Base-by-base conservation (phyloP, 225 moss, liverwort and hornwort species). In the Thuidium tamariscinum region DNA sequence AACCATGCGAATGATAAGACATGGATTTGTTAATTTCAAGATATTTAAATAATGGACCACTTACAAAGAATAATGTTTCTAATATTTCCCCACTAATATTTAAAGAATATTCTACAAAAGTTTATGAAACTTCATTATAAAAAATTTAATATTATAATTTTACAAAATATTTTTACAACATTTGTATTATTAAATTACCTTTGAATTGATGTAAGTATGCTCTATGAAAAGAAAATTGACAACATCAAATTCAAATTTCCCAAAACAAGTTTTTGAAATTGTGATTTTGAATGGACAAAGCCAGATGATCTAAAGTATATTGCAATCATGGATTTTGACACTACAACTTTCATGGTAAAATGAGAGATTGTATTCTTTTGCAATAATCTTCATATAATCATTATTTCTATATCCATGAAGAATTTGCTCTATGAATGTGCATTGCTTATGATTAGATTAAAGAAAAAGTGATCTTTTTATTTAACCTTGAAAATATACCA, bases 151-250 rank as follows among this genome's bases (percentile, higher is more conserved):
- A 36, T 36, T 5, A 11, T 25, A 25, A 4, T 13, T 25, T 68
- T 16, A 0, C 16, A 70, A 1, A 26, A 16, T 70, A 9, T 41
- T 70, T 0, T 42, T 15, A 16, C 0, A 41, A 16, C 9, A 15
- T 25, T 69, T 69, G 5, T 8, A 69, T 70, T 42, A 16, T 42
- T 27, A 26, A 42, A 42, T 9, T 26, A 1, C 42, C 15, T 42
- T 70, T 70, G 27, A 70, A 27, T 3, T 3, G 1, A 9, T 0
- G 1, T 42, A 25, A 70, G 2, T 42, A 3, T 3, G 27, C 1
- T 42, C 2, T 0, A 3, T 0, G 0, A 23, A 9, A n/a, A 23
- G 25, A 51, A 37, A 55, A 10, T 54, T 23, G 2, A 76, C 14
- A n/a, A 54, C 10, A 9, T 6, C 2, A 52, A 15, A 36, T 5